These are phyloP conservation scores for Erythrobasidium hasegawianum DNA, from an alignment of 1,284 basidiomycete genomes.

Conservation along the genomic window DNA sequence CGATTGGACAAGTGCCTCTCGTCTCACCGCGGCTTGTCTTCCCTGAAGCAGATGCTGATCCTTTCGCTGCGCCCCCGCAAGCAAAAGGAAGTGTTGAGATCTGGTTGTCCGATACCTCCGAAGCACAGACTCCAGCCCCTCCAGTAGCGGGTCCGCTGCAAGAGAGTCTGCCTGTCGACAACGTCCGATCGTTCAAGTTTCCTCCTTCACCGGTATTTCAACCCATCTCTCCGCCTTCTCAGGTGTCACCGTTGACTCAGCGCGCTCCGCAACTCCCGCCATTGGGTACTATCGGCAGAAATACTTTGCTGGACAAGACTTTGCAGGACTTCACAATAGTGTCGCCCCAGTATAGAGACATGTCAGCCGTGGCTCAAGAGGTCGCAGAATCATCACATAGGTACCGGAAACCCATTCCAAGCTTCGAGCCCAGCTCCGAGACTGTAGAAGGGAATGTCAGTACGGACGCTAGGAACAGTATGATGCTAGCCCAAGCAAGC, in stretches of 20 bases:
- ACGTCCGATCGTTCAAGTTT: conserved; percentile 15
- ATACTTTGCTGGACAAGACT: neutral
- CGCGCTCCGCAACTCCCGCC: conserved; percentile 11
- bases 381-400: no score
- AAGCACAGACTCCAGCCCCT: neutral
- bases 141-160: neutral
- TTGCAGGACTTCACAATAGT: conserved; percentile 2
- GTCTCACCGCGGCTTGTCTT: no score
- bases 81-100: neutral
- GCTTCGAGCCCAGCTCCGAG: no score
- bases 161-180: neutral
- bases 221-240: neutral
- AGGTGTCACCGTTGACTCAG: neutral
- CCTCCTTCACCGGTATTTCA: neutral
- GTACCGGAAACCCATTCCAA: no score
- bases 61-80: neutral
- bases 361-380: no score
- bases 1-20: no score
- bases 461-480: no score
- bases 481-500: no score
- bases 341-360: no score
- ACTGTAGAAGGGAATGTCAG: no score
- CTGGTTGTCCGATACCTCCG: neutral
- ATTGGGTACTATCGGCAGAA: conserved; percentile 20
- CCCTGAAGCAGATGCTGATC: neutral